Conservation (phyloP, 2,329 filamentous ascomycete species). For the Cladosporium velox region DNA sequence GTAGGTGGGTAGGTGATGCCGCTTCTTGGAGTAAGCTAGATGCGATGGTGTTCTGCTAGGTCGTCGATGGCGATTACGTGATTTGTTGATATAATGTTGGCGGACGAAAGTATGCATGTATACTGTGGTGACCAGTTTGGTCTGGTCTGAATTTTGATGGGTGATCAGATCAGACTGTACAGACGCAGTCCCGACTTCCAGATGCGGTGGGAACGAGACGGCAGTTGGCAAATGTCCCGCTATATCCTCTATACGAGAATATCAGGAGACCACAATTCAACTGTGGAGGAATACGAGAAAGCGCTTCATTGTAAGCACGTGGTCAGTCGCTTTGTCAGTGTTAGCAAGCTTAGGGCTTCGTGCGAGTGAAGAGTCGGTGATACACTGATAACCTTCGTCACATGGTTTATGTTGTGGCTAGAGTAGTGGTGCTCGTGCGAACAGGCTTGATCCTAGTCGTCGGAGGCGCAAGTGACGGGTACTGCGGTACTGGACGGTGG, state of each 20-base stretch:
- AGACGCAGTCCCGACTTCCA: not conserved
- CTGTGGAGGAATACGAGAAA: not conserved
- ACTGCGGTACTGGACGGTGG: not conserved
- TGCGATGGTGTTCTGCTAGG: no score
- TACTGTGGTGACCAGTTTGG: not conserved
- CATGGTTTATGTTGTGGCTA: not conserved
- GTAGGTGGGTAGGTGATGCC: not conserved
- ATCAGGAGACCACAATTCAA: not conserved
- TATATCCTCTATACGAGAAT: not conserved
- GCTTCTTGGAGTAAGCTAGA: not conserved
- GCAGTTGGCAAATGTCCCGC: not conserved
- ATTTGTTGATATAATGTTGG: not conserved
- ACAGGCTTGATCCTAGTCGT: constrained; percentile 1
- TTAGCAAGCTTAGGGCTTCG: constrained; percentile 5
- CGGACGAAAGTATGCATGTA: not conserved
- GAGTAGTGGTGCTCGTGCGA: not conserved
- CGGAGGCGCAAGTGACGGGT: not conserved
- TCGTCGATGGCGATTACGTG: not conserved
- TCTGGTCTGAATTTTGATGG: not conserved
- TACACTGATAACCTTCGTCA: not conserved
- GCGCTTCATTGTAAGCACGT: not conserved
- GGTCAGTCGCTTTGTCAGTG: constrained; percentile 9
- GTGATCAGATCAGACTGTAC: not conserved
- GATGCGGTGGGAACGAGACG: not conserved
- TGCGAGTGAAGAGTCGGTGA: not conserved